Conservation (phyloP, 148 eudicot species). For the Drosera capensis region DNA sequence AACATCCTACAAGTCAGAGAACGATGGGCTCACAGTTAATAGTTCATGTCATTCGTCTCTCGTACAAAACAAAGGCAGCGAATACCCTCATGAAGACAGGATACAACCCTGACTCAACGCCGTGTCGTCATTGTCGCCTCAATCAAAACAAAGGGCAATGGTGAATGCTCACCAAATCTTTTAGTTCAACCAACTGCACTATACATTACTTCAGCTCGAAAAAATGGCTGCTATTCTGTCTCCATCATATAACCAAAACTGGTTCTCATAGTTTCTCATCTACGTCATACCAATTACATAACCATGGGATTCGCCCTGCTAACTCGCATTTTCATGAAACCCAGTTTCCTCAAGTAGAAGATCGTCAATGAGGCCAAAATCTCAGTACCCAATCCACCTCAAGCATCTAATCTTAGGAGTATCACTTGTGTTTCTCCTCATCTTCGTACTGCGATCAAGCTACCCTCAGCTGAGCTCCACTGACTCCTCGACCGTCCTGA, state of each 20-base stretch:
- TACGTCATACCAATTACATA: background rate
- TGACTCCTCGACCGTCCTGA: background rate
- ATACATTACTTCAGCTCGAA: slow-evolving; percentile 19
- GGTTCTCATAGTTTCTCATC: background rate
- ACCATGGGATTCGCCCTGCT: background rate
- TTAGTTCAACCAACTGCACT: slow-evolving; percentile 11
- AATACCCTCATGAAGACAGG: too few species aligned
- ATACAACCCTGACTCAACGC: too few species aligned
- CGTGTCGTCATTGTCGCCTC: too few species aligned
- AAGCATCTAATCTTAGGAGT: slow-evolving; percentile 26
- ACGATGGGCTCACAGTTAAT: too few species aligned
- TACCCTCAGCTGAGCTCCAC: background rate
- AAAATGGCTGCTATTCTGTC: slow-evolving; percentile 12
- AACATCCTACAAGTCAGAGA: too few species aligned
- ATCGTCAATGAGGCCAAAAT: slow-evolving; percentile 21
- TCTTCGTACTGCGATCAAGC: slow-evolving; percentile 22
- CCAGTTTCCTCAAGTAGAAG: background rate
- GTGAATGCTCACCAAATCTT: slow-evolving; percentile 7
- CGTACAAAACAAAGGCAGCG: too few species aligned
- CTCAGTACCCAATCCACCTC: slow-evolving; percentile 21
- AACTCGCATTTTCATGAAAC: slow-evolving; percentile 3
- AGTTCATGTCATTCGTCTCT: too few species aligned
- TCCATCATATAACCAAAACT: slow-evolving; percentile 14
- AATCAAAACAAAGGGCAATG: background rate
- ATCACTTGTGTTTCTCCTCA: slow-evolving; percentile 24